Base-by-base conservation (phyloP, 768 basidiomycete species). In the Lepiota venenata region DNA sequence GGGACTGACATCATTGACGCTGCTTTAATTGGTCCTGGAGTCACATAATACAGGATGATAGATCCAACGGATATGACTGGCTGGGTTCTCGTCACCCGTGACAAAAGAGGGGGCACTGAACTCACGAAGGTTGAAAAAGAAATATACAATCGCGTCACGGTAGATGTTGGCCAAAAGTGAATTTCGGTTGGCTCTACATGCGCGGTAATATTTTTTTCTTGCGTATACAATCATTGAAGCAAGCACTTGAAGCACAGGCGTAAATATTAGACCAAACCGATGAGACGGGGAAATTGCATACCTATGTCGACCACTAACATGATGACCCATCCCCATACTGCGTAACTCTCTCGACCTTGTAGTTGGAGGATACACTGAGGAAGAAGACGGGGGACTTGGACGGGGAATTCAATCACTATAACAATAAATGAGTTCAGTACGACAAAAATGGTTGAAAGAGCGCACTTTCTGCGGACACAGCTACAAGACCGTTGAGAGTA, bases 211-310 rank as follows among this genome's bases (percentile, higher is more conserved):
- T 9, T 27, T 29, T n/a, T 18, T 20, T 36, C 25, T 52, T 3
- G 50, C 50, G 42, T 52, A 52, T 15, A 20, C 22, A 32, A 43
- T 52, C 50, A 52, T 52, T 12, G 18, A 15, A 21, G 44, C 22
- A 41, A 43, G 22, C 14, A 29, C 50, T 52, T 14, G 9, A 15
- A 35, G 20, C 14, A 5, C 18, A 9, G 16, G 18, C 6, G 14
- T 10, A 32, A 9, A 3, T 8, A 4, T 32, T 2, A 32, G 32
- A 32, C 32, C 10, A 32, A 32, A 2, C 32, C 2, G 10, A 11
- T 32, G 3, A 3, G 32, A 2, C 32, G 8, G 32, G 3, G 22
- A 5, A 7, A 14, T 18, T 8, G 22, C 25, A 5, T n/a, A 52
- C 50, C 22, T 35, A 40, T 52, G 18, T 43, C 50, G 9, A 52